A percentile compares a stretch with the other conserved stretches of the same genome.
Conservation (phyloP, 208 protist species). For the Ichthyophonus hoferi region DNA sequence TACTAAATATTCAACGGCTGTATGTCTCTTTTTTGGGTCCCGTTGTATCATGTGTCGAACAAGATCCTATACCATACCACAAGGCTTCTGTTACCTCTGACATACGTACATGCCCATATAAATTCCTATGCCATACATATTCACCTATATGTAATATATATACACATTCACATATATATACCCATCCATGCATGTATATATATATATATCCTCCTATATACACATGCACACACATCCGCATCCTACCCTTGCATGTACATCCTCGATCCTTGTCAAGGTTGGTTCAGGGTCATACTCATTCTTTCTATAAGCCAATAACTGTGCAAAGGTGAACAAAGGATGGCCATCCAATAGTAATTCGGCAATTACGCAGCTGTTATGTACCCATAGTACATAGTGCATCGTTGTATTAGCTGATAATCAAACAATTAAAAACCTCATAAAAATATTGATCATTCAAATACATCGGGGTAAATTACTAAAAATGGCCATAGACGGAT, state of each 20-base stretch:
- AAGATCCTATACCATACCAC: neutral
- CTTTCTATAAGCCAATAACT: slow-evolving; percentile 16
- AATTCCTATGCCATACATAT: too few species aligned
- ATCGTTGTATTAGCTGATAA: too few species aligned
- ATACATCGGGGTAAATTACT: too few species aligned
- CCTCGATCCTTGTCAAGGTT: neutral
- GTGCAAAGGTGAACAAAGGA: slow-evolving; percentile 17
- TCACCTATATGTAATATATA: too few species aligned
- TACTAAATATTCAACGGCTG: neutral
- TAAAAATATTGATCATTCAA: too few species aligned
- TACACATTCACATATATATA: neutral
- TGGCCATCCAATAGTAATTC: neutral
- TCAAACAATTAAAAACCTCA: too few species aligned
- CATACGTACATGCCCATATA: too few species aligned
- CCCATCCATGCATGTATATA: neutral
- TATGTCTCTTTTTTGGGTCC: neutral
- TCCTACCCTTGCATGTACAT: neutral
- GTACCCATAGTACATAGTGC: neutral
- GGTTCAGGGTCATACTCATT: neutral
- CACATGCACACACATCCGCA: neutral
- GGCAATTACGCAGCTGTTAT: slow-evolving; percentile 6
- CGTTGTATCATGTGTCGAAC: slow-evolving; percentile 23
- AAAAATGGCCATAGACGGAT: too few species aligned
- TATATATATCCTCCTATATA: neutral
- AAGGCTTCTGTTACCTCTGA: too few species aligned